Conservation (phyloP, 1,284 basidiomycete genomes). For the Sanghuangporus weigelae region DNA sequence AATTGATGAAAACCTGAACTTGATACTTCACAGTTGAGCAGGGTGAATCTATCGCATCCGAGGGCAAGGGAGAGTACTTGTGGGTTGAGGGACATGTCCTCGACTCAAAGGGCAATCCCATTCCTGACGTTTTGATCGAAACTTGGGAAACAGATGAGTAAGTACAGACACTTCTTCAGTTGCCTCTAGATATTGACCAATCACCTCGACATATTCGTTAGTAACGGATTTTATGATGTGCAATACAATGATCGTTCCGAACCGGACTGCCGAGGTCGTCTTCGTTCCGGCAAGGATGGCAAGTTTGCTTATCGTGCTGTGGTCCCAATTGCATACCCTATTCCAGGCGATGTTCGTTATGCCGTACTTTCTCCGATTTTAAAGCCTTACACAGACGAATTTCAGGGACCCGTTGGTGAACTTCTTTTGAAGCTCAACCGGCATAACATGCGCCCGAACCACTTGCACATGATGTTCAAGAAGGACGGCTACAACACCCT, state of each 20-base stretch:
- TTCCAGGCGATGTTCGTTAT: slow-evolving; percentile 60
- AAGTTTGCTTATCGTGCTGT: slow-evolving; percentile 71
- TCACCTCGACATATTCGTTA: neutral
- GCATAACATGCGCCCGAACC: slow-evolving; percentile 76
- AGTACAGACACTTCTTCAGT: slow-evolving; percentile 29
- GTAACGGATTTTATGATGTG: slow-evolving; percentile 49
- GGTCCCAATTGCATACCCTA: slow-evolving; percentile 76
- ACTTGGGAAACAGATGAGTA: slow-evolving; percentile 85
- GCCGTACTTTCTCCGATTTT: neutral
- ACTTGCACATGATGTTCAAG: slow-evolving; percentile 71
- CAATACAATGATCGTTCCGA: slow-evolving; percentile 56
- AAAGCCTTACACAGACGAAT: neutral
- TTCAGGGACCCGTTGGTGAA: slow-evolving; percentile 69
- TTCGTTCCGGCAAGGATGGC: slow-evolving; percentile 61
- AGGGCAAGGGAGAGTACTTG: slow-evolving; percentile 80
- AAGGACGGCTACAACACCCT: slow-evolving; percentile 70
- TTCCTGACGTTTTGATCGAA: slow-evolving; percentile 64
- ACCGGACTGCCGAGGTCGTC: slow-evolving; percentile 75
- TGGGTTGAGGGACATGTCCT: slow-evolving; percentile 70
- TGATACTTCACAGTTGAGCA: slow-evolving; percentile 37
- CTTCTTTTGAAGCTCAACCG: slow-evolving; percentile 55
- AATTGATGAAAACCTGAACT: neutral
- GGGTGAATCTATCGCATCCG: slow-evolving; percentile 68
- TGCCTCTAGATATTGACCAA: neutral
- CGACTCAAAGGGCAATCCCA: slow-evolving; percentile 61